Evolutionary conservation across 306 rosid species (phyloP).

Genomic region (Lathyrus aphaca): DNA sequence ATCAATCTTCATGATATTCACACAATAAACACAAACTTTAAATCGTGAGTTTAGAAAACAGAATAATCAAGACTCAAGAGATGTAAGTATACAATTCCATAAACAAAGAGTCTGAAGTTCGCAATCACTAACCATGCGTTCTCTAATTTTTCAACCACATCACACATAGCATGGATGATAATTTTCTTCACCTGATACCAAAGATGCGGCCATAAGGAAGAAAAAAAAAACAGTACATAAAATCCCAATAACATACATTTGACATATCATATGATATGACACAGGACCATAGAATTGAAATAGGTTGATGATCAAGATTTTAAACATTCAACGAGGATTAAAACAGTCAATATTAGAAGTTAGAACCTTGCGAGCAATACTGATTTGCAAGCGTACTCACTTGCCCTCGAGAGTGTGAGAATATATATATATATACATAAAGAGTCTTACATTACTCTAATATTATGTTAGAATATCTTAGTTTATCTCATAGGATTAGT

Average conservation of each 20-base stretch:
- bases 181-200: constrained; percentile 77
- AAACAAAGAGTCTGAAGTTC: not conserved
- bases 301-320: not conserved
- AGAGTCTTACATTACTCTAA: not conserved
- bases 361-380: not conserved
- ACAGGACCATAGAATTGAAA: not conserved
- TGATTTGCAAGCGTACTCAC: not conserved
- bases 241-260: constrained; percentile 3
- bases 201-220: constrained; percentile 10
- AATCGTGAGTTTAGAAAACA: not conserved
- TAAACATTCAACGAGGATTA: constrained; percentile 14
- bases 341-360: not conserved
- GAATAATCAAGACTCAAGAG: not conserved
- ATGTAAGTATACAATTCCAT: constrained; percentile 7
- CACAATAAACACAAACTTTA: not conserved
- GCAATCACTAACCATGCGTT: constrained; percentile 49
- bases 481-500: constrained; percentile 1
- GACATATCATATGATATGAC: not conserved
- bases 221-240: constrained; percentile 1
- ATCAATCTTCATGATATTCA: constrained; percentile 23
- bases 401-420: not conserved
- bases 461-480: not conserved
- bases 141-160: constrained; percentile 41
- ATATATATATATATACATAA: not conserved
- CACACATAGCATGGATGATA: constrained; percentile 52